Evolutionary conservation across 306 rosid species (phyloP), one percentile per base, ranked within the genome.

Genomic region (Acacia melanoxylon): DNA sequence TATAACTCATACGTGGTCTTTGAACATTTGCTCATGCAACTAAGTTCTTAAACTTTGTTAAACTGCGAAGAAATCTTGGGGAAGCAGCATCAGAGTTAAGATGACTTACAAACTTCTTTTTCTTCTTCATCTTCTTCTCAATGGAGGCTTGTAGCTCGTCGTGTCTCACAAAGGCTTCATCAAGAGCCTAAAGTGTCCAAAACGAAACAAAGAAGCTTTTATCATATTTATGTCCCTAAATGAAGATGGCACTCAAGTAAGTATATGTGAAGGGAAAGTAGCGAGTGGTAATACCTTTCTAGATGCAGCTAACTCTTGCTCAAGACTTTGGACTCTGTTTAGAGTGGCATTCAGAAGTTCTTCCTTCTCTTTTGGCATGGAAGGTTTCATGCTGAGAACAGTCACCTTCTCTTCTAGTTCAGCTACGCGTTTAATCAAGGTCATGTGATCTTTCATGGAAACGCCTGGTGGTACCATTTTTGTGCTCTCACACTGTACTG

Each of bases 291-390:
- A 54, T 71, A 96, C 99, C 97, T 93, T 93, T 89, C 86, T 87
- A 84, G 99, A 78, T 10, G 85, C 82, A 74, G 85, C 71, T 35
- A 96, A 88, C 74, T 89, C 89, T 52, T 88, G 94, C 68, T 96
- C 98, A 20, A 96, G 79, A 73, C 81, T 54, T 63, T 31, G 78
- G 73, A 94, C 92, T 54, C 91, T 86, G 89, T 25, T 72, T 4
- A 96, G 74, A 72, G 98, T 91, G 77, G 78, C 82, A 58, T 88
- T 89, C 31, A 96, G 83, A 89, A 88, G 33, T 59, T 90, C 93
- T 90, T 96, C 99, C 70, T 89, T 93, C 78, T 96, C 98, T 0
- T 91, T 88, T 4, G 97, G 88, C 97, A 96, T 92, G 74, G 83
- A 44, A 4, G 96, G 93, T 46, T 77, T 88, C 20, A 8, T 68